Percentiles rank a stretch among this genome's conserved stretches.
Conservation (phyloP, 208 protist species). For the Blechomonas ayalai region DNA sequence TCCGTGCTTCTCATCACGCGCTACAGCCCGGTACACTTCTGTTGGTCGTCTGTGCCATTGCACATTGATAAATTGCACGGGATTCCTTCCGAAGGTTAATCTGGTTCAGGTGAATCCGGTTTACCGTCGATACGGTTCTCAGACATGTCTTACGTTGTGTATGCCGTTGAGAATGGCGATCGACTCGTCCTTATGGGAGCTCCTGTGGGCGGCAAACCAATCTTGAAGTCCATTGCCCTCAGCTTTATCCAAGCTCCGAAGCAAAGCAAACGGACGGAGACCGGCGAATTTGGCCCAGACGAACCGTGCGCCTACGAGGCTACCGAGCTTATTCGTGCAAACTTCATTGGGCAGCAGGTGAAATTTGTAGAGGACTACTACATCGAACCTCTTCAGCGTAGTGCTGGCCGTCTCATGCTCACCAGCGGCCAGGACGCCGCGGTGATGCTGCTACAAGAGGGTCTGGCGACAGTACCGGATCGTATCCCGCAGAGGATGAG, state of each 20-base stretch:
- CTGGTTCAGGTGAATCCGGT: too few species aligned
- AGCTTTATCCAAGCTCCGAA: conserved; percentile 84
- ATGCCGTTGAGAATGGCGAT: conserved; percentile 81
- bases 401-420: conserved; percentile 57
- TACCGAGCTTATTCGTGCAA: conserved; percentile 69
- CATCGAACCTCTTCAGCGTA: conserved; percentile 75
- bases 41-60: too few species aligned
- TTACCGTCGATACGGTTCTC: too few species aligned
- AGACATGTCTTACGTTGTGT: conserved; percentile 77
- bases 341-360: conserved; percentile 83
- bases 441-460: conserved; percentile 60
- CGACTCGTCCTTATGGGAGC: conserved; percentile 69
- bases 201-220: conserved; percentile 43
- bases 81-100: too few species aligned
- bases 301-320: conserved; percentile 86
- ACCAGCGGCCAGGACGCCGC: conserved; percentile 46
- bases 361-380: conserved; percentile 82
- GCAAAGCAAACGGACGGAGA: conserved; percentile 36
- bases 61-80: too few species aligned
- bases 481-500: conserved; percentile 48
- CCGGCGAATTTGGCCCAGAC: conserved; percentile 63
- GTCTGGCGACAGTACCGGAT: conserved; percentile 60
- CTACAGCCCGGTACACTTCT: too few species aligned
- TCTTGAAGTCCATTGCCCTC: conserved; percentile 67
- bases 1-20: too few species aligned